Evolutionary conservation across 495 filamentous ascomycete genomes (phyloP).

Genomic region (Aspergillus sparsus): DNA sequence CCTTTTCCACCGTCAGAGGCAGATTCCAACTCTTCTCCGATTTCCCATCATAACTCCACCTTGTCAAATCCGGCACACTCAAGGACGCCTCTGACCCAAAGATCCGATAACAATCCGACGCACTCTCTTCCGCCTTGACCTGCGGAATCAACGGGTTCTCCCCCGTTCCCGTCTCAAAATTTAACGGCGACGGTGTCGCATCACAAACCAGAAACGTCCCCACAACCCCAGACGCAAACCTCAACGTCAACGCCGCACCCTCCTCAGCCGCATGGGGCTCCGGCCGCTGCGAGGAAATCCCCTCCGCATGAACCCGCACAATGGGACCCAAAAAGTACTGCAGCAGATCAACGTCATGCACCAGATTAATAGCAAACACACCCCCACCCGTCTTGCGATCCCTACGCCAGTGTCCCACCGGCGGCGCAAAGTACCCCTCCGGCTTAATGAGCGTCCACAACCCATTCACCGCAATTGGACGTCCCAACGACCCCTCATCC

Average conservation of each 20-base stretch:
- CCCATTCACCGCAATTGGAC: slow-evolving; percentile 54
- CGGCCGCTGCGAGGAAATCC: slow-evolving; percentile 42
- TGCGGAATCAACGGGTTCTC: slow-evolving; percentile 57
- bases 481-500: slow-evolving; percentile 42
- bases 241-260: slow-evolving; percentile 55
- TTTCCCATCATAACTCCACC: slow-evolving; percentile 51
- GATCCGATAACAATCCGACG: slow-evolving; percentile 55
- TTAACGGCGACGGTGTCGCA: slow-evolving; percentile 52
- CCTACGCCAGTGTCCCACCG: slow-evolving; percentile 48
- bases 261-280: slow-evolving; percentile 54
- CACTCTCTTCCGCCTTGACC: slow-evolving; percentile 26
- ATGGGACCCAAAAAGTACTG: slow-evolving; percentile 60
- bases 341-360: slow-evolving; percentile 62
- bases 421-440: slow-evolving; percentile 49
- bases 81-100: slow-evolving; percentile 55
- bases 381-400: slow-evolving; percentile 40
- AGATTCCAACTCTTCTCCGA: slow-evolving; percentile 37
- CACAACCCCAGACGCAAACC: slow-evolving; percentile 58
- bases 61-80: slow-evolving; percentile 57
- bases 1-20: slow-evolving; percentile 31
- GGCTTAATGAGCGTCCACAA: slow-evolving; percentile 58
- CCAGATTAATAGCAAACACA: slow-evolving; percentile 58
- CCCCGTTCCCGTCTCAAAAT: slow-evolving; percentile 58
- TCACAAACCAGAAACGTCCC: slow-evolving; percentile 60
- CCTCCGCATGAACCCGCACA: slow-evolving; percentile 51